Evolutionary conservation across 164 flowering plant genomes (phyloP).

Genomic region (Stephania cephalantha): DNA sequence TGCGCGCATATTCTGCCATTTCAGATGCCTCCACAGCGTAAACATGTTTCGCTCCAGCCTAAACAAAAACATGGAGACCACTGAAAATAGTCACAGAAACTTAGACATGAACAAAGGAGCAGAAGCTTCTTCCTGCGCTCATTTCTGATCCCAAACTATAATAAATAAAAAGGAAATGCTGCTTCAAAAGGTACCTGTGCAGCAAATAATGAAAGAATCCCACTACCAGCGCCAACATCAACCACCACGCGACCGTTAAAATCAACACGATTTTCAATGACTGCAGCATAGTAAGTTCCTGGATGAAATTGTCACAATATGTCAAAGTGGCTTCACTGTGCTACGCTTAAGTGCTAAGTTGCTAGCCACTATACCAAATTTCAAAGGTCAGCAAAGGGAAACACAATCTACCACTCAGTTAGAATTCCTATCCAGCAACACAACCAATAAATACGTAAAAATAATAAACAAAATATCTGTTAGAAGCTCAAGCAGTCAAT

Average conservation of each 20-base stretch:
- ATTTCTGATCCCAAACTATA: too few relatives aligned
- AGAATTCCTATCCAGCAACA: background rate
- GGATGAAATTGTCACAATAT: constrained; percentile 12
- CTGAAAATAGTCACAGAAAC: background rate
- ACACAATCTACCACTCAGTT: background rate
- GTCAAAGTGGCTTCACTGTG: constrained; percentile 5
- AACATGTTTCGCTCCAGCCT: constrained; percentile 99
- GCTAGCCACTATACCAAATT: background rate
- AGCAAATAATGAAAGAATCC: constrained; percentile 95
- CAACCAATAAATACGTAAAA: background rate
- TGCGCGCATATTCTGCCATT: constrained; percentile 95
- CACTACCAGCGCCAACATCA: constrained; percentile 99
- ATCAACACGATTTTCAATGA: constrained; percentile 85
- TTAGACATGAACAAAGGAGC: constrained; percentile 1
- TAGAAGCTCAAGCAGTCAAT: background rate
- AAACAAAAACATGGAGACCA: background rate
- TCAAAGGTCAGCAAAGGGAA: background rate
- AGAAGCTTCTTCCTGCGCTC: background rate
- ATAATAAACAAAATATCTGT: background rate
- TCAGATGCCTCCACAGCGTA: constrained; percentile 99
- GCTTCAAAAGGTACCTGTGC: constrained; percentile 61
- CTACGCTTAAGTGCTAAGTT: background rate
- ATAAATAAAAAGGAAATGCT: background rate
- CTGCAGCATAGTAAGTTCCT: constrained; percentile 97
- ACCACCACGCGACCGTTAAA: constrained; percentile 86